Base-by-base conservation (phyloP, 805 yeast species). In the Candida stauntonica region DNA sequence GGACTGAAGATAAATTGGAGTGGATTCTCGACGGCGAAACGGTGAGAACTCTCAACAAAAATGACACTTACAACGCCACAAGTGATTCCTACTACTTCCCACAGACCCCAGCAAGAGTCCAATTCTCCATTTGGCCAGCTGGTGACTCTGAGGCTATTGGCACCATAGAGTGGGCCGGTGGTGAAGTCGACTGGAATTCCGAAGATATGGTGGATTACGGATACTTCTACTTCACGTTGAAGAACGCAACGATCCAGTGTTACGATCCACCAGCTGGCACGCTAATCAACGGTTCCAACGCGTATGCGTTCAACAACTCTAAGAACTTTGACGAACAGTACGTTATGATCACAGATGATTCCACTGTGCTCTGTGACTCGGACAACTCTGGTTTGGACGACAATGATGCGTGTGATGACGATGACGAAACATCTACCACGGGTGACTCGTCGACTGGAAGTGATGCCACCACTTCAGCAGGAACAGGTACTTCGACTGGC, bases 131-230 rank as follows among this genome's bases (percentile, higher is more conserved):
- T 41, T 83, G 91, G 91, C 87, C 91, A 3, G 89, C 76, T 66
- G 89, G 88, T 60, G 70, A 63, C 45, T 46, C 67, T 21, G 72
- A 70, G 52, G 75, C 73, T 17, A 47, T 53, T 19, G 89, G 89
- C 68, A 81, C 88, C 12, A 68, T 75, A 45, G 82, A 70, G 41
- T 88, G 89, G 89, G 85, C 95, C 26, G 96, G 96, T 64, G 97
- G 97, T 64, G 67, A 47, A 20, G 77, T 89, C 45, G 69, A 86
- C 66, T 89, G 97, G 97, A 63, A 81, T 59, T 73, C 89, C 12
- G 58, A 68, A 3, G 96, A 87, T 61, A 74, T 88, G 42, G 53
- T 68, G 44, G 67, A 82, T 41, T 75, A 80, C 36, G 96, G 97
- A n/a, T 89, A 88, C 67, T 81, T 75, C 66, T 86, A 78, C 58